These are phyloP conservation scores for Colletotrichum echinochloae DNA, from an alignment of 2,329 filamentous ascomycete genomes.

Conservation along the genomic window DNA sequence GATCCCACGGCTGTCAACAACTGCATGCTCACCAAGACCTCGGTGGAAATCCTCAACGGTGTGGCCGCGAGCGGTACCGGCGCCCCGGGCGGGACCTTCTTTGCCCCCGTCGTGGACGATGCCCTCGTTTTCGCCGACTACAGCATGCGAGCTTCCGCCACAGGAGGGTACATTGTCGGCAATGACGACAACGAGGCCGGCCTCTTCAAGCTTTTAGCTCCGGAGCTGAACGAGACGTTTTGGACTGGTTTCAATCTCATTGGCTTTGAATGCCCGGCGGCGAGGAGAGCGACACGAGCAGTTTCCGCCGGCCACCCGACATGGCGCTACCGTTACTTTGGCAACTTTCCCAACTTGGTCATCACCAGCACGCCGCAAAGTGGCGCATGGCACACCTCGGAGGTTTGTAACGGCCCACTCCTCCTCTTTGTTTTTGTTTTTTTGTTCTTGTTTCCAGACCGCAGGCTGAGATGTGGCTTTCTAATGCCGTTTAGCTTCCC, in stretches of 20 bases:
- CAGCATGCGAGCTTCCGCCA: constrained; percentile 15
- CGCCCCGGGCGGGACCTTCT: constrained; percentile 11
- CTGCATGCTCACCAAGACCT: constrained; percentile 30
- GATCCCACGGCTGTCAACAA: constrained; percentile 43
- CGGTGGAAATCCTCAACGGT: constrained; percentile 23
- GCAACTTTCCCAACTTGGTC: constrained; percentile 50
- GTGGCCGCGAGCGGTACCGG: neutral
- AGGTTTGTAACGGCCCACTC: constrained; percentile 38
- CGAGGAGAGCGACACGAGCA: constrained; percentile 43
- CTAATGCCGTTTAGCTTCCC: constrained; percentile 41
- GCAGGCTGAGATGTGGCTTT: neutral
- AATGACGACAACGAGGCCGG: constrained; percentile 50
- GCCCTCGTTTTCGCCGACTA: constrained; percentile 29
- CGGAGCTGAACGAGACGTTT: constrained; percentile 41
- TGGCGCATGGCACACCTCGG: constrained; percentile 51
- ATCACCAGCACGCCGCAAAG: constrained; percentile 45
- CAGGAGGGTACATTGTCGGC: constrained; percentile 44
- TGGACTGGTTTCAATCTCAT: constrained; percentile 47
- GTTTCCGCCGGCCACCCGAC: constrained; percentile 46
- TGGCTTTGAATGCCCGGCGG: constrained; percentile 50
- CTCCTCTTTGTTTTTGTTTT: neutral
- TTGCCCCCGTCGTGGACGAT: constrained; percentile 29
- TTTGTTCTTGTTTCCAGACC: neutral
- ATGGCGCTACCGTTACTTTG: constrained; percentile 54
- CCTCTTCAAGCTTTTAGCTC: constrained; percentile 44